Evolutionary conservation across 176 grass and related monocot genomes (phyloP).

Genomic region (Poa annua): DNA sequence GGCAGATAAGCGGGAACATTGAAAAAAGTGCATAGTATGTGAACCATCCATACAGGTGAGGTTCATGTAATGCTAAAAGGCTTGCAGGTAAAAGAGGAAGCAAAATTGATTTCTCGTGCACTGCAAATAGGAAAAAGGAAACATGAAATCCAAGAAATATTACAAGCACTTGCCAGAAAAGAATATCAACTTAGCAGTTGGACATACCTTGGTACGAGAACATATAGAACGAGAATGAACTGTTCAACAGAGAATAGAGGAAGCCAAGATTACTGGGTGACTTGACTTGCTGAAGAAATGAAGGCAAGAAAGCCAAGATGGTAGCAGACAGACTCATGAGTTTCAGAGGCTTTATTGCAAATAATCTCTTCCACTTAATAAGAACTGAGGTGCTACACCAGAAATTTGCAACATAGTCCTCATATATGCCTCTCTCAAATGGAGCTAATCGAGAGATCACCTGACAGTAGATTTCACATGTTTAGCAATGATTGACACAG

Average conservation of each 20-base stretch:
- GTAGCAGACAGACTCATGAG: slow-evolving; percentile 75
- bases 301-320: slow-evolving; percentile 80
- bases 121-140: slow-evolving; percentile 51
- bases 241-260: slow-evolving; percentile 81
- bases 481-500: slow-evolving; percentile 30
- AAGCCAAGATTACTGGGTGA: slow-evolving; percentile 83
- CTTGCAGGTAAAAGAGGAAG: slow-evolving; percentile 93
- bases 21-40: slow-evolving; percentile 81
- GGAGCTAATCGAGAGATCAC: slow-evolving; percentile 82
- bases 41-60: slow-evolving; percentile 77
- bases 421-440: slow-evolving; percentile 94
- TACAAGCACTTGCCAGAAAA: background rate
- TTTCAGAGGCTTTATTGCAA: slow-evolving; percentile 65
- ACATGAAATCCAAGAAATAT: slow-evolving; percentile 18
- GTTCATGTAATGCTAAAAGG: slow-evolving; percentile 77
- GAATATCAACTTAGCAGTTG: slow-evolving; percentile 7
- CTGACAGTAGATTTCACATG: slow-evolving; percentile 46
- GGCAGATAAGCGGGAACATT: slow-evolving; percentile 79
- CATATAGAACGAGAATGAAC: slow-evolving; percentile 85
- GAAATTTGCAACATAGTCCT: slow-evolving; percentile 98
- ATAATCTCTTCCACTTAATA: slow-evolving; percentile 92
- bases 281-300: slow-evolving; percentile 87
- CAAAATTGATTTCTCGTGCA: slow-evolving; percentile 99
- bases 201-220: slow-evolving; percentile 94
- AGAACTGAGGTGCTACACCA: slow-evolving; percentile 93